Percentiles rank a stretch among this genome's conserved stretches.
These are phyloP conservation scores for Mycena leptocephala DNA, from an alignment of 768 basidiomycete genomes.

Conservation along the genomic window DNA sequence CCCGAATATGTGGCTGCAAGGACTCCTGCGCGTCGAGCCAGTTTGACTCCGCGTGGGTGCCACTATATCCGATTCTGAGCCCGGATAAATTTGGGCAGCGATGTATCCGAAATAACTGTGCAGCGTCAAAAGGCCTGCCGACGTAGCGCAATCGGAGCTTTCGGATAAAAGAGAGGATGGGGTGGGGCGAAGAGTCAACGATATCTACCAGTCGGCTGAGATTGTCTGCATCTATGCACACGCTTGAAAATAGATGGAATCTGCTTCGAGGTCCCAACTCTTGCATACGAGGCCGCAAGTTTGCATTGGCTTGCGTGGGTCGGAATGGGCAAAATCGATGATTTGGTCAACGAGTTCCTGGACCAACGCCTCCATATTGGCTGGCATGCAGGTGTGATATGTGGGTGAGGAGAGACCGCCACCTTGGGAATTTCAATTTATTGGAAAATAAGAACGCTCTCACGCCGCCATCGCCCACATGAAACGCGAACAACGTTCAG, in stretches of 20 bases:
- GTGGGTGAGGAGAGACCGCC: no score
- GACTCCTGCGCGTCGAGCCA: not conserved
- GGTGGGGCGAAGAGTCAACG: not conserved
- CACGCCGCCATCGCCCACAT: no score
- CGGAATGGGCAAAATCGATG: not conserved
- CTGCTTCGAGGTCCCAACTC: constrained; percentile 3
- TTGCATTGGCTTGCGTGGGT: not conserved
- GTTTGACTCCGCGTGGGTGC: no score
- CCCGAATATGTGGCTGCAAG: not conserved
- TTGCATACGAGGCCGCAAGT: constrained; percentile 6
- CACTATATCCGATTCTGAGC: not conserved
- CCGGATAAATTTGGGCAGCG: not conserved
- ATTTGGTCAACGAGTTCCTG: not conserved
- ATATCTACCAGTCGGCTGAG: constrained; percentile 1
- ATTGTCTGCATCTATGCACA: not conserved
- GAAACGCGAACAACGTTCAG: no score
- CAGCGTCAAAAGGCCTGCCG: not conserved
- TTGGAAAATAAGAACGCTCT: no score
- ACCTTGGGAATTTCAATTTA: no score
- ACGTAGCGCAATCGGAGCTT: not conserved
- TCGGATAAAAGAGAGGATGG: not conserved
- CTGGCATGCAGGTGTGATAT: no score
- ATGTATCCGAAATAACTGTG: not conserved
- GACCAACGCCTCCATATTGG: no score
- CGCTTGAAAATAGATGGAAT: not conserved